A percentile compares a stretch with the other conserved stretches of the same genome.
Evolutionary conservation across 495 filamentous ascomycete genomes (phyloP).

Genomic region (Pyrenula massariospora): DNA sequence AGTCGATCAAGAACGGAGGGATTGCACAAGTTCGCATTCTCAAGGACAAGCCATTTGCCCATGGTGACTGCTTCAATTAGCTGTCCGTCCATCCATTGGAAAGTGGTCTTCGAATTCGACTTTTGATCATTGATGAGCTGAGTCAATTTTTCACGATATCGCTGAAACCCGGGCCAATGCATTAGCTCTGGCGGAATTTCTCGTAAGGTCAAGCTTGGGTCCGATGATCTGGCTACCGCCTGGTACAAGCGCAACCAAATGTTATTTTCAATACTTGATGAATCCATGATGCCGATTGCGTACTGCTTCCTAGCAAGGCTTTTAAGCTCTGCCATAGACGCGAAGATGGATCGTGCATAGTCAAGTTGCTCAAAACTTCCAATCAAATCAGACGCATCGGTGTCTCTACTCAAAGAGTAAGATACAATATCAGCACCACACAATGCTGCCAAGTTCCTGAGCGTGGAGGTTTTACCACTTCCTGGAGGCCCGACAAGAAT

Average conservation of each 20-base stretch:
- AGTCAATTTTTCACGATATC: conserved; percentile 25
- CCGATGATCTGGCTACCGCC: not conserved
- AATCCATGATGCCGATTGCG: not conserved
- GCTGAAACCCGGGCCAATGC: conserved; percentile 8
- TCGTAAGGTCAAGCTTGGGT: not conserved
- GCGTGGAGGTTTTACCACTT: conserved; percentile 70
- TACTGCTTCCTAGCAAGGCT: not conserved
- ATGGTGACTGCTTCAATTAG: conserved; percentile 76
- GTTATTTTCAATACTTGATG: not conserved
- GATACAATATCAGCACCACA: conserved; percentile 62
- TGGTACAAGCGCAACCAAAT: not conserved
- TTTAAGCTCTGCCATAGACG: not conserved
- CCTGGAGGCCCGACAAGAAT: conserved; percentile 81
- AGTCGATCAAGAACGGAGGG: conserved; percentile 88
- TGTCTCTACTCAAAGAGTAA: conserved; percentile 79
- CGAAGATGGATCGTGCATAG: conserved; percentile 50
- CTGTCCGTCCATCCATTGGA: conserved; percentile 92
- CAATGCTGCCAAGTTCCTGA: conserved; percentile 67
- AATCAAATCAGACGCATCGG: conserved; percentile 92
- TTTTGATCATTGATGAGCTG: conserved; percentile 20
- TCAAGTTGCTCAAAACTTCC: conserved; percentile 95
- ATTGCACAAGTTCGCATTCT: conserved; percentile 94
- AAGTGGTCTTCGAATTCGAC: conserved; percentile 53
- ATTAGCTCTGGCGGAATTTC: not conserved
- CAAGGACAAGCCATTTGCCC: conserved; percentile 86